Percentiles rank a stretch among this genome's conserved stretches.
Conservation (phyloP, 2,329 filamentous ascomycete genomes). For the Thelonectria discophora region DNA sequence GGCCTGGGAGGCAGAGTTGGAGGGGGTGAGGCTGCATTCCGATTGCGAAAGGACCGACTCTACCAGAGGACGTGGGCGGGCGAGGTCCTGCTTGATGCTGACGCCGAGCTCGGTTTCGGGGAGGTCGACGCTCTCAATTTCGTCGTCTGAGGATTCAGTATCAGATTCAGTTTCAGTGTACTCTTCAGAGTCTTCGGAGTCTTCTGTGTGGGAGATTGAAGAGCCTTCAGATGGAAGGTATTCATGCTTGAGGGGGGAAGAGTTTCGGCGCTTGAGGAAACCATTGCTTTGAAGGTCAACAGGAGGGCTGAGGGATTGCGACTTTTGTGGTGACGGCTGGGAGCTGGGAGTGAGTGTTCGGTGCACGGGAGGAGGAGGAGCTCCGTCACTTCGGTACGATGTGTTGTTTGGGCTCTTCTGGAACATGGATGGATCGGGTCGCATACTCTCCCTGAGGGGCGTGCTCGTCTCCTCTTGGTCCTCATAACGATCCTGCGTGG, state of each 20-base stretch:
- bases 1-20: constrained; percentile 82
- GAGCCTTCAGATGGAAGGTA: constrained; percentile 84
- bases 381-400: constrained; percentile 60
- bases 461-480: constrained; percentile 39
- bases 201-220: constrained; percentile 64
- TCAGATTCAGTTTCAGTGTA: constrained; percentile 62
- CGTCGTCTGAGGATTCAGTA: constrained; percentile 60
- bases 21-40: constrained; percentile 74
- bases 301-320: constrained; percentile 49
- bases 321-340: constrained; percentile 42
- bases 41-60: constrained; percentile 59
- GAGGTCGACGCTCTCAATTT: constrained; percentile 68
- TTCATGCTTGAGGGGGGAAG: constrained; percentile 96
- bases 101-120: constrained; percentile 67
- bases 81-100: constrained; percentile 55
- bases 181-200: constrained; percentile 54
- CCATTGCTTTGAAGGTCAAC: constrained; percentile 54
- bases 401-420: constrained; percentile 46
- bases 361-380: constrained; percentile 64
- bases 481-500: constrained; percentile 47
- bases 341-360: constrained; percentile 51
- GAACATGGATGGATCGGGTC: constrained; percentile 50
- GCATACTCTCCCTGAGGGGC: constrained; percentile 49
- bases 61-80: constrained; percentile 37
- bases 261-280: constrained; percentile 74